phyloP scores from a whole-genome alignment of 2,329 filamentous ascomycete species.

The Albifimbria verrucaria region DNA sequence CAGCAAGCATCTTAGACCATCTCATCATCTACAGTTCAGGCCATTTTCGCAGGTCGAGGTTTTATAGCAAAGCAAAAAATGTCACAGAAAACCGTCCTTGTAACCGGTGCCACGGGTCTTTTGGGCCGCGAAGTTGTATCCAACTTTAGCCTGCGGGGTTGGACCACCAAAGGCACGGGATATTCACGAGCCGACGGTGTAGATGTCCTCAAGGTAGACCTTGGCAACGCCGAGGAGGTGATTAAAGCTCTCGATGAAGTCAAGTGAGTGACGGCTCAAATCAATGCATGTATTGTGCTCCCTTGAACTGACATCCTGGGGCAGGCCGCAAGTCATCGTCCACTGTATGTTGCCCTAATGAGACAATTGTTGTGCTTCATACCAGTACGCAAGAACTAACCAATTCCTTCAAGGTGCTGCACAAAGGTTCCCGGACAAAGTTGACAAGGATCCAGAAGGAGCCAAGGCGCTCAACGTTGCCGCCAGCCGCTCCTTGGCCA shows the following conservation, averaged over 20 bases:
- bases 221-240: constrained; percentile 45
- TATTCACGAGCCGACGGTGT: constrained; percentile 70
- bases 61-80: too few species aligned
- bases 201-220: constrained; percentile 59
- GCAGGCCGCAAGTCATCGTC: constrained; percentile 71
- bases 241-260: constrained; percentile 47
- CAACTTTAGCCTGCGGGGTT: constrained; percentile 60
- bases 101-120: constrained; percentile 83
- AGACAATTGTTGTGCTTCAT: neutral
- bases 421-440: constrained; percentile 84
- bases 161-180: constrained; percentile 70
- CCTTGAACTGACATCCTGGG: constrained; percentile 6
- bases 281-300: neutral
- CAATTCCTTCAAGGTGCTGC: constrained; percentile 61
- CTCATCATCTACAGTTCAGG: neutral
- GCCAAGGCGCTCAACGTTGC: constrained; percentile 72
- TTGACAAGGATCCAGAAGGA: constrained; percentile 73
- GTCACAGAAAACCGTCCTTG: constrained; percentile 53
- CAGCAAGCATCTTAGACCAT: neutral
- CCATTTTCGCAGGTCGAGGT: too few species aligned
- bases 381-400: too few species aligned
- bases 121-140: constrained; percentile 75
- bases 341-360: constrained; percentile 59
- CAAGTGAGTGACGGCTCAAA: constrained; percentile 42
- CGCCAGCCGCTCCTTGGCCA: constrained; percentile 64